Percentiles rank a stretch among this genome's conserved stretches.
These are phyloP conservation scores for Umbelopsis ramanniana DNA, from an alignment of 192 early-diverging fungal species.

Conservation along the genomic window DNA sequence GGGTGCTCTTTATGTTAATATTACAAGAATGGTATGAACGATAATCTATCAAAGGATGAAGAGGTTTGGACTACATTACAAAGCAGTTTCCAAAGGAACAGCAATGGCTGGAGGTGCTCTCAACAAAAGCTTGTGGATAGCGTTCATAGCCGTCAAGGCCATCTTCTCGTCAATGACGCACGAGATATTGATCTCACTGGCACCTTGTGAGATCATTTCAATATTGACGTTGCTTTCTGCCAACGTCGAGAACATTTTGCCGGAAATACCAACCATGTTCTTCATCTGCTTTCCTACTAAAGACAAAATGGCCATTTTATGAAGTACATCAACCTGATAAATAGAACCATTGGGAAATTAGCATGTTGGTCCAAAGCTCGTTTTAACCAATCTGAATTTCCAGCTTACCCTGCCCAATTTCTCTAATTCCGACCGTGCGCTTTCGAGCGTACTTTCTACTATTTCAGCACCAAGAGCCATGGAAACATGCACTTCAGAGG, in stretches of 20 bases:
- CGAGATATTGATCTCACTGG: conserved; percentile 92
- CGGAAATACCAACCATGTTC: conserved; percentile 85
- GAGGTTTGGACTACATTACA: not conserved
- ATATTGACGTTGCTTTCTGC: conserved; percentile 83
- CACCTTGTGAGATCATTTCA: conserved; percentile 95
- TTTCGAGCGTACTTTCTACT: conserved; percentile 55
- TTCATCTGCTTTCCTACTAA: conserved; percentile 90
- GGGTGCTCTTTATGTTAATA: not conserved
- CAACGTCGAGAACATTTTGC: conserved; percentile 84
- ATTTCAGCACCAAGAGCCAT: conserved; percentile 65
- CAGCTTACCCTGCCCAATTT: conserved; percentile 75
- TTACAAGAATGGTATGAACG: conserved; percentile 8
- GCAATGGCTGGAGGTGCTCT: conserved; percentile 17
- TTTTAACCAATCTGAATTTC: not conserved
- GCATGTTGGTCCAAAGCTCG: not conserved
- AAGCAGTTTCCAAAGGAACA: not conserved
- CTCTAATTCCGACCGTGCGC: conserved; percentile 69
- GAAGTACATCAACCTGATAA: conserved; percentile 42
- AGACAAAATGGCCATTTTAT: conserved; percentile 88
- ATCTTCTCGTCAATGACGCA: conserved; percentile 78
- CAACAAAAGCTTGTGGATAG: conserved; percentile 77
- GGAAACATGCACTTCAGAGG: conserved; percentile 83
- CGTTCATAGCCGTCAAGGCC: conserved; percentile 68
- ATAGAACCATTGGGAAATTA: conserved; percentile 31
- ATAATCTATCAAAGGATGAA: not conserved